phyloP scores from a whole-genome alignment of 345 rosid genomes.

The Nephelium lappaceum region DNA sequence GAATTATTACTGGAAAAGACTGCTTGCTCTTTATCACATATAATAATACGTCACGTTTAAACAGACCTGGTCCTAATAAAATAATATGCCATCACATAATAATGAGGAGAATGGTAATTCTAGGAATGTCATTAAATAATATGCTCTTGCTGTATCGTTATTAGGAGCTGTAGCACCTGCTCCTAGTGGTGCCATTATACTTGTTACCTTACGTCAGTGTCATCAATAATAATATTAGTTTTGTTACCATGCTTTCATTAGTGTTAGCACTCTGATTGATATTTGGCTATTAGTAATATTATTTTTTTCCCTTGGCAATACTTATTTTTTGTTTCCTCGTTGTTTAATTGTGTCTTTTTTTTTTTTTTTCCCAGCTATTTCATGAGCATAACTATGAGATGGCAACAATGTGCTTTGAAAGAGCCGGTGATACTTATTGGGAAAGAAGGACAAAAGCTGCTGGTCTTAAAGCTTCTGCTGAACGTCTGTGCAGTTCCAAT shows the following conservation, averaged over 20 bases:
- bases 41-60: too few species aligned
- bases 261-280: not conserved
- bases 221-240: not conserved
- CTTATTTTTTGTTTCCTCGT: not conserved
- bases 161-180: too few species aligned
- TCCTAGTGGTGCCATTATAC: not conserved
- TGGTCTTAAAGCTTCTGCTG: constrained; percentile 47
- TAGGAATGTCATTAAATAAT: not conserved
- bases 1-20: too few species aligned
- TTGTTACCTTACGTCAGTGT: too few species aligned
- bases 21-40: not conserved
- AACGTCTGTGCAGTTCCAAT: constrained; percentile 33
- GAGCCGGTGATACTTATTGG: constrained; percentile 42
- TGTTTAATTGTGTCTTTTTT: not conserved
- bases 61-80: not conserved
- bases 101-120: not conserved
- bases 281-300: not conserved
- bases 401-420: constrained; percentile 56
- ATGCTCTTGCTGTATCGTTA: too few species aligned
- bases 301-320: not conserved
- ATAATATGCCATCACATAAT: not conserved
- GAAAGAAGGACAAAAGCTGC: constrained; percentile 49
- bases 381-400: constrained; percentile 41
- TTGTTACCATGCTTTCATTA: not conserved
- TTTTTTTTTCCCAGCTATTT: constrained; percentile 40